Conservation (phyloP, 805 yeast genomes). For the Cyberlindnera mycetangii region DNA sequence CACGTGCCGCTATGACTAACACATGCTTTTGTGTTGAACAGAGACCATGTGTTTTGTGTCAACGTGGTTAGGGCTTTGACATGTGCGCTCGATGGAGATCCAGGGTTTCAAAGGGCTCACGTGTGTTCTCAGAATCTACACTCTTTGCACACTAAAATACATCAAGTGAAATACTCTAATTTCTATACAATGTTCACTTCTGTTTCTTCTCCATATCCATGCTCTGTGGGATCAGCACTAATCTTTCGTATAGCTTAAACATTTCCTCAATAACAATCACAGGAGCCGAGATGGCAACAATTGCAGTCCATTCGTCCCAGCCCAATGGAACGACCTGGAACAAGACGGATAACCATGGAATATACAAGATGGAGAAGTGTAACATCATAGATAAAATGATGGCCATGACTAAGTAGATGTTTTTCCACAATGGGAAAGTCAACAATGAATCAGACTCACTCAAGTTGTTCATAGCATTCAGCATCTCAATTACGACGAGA, state of each 20-base stretch:
- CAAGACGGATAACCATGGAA: constrained; percentile 32
- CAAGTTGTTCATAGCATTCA: constrained; percentile 39
- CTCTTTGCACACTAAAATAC: neutral
- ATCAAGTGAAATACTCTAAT: neutral
- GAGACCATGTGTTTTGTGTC: neutral
- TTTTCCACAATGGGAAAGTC: constrained; percentile 38
- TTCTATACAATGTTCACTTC: neutral
- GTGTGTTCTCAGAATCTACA: neutral
- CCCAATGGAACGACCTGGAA: constrained; percentile 35
- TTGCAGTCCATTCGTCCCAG: constrained; percentile 35
- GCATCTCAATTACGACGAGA: constrained; percentile 39
- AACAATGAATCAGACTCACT: constrained; percentile 37
- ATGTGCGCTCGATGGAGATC: neutral
- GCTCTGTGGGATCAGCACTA: constrained; percentile 10
- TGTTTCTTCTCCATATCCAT: constrained; percentile 7
- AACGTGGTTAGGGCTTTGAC: neutral
- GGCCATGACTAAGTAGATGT: constrained; percentile 36
- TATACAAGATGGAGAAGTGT: constrained; percentile 33
- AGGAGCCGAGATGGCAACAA: constrained; percentile 33
- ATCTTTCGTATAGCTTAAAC: constrained; percentile 34
- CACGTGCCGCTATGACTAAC: constrained; percentile 3
- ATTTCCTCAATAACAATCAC: constrained; percentile 37
- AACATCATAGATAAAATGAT: constrained; percentile 33
- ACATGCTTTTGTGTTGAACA: neutral
- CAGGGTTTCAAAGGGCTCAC: no score